A percentile compares a stretch with the other conserved stretches of the same genome.
phyloP scores from a whole-genome alignment of 176 grass and related monocot species.

The Musa itinerans region DNA sequence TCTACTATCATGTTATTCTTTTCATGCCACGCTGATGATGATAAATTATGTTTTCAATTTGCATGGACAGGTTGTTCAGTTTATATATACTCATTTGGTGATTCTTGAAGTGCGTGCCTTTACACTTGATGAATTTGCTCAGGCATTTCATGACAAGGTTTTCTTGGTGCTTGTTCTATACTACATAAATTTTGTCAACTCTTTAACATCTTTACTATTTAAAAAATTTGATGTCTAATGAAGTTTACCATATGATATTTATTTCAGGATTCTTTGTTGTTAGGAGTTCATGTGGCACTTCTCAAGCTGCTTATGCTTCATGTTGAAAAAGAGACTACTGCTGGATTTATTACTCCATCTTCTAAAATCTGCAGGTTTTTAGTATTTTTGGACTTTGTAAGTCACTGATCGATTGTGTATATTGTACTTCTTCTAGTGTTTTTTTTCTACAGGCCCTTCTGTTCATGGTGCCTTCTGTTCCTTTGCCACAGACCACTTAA shows the following conservation, averaged over 20 bases:
- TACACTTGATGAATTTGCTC: slow-evolving; percentile 83
- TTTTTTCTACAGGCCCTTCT: background rate
- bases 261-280: slow-evolving; percentile 71
- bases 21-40: background rate
- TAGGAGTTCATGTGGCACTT: slow-evolving; percentile 80
- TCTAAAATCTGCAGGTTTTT: slow-evolving; percentile 79
- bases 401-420: slow-evolving; percentile 20
- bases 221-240: background rate
- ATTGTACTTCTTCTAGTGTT: background rate
- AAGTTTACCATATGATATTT: background rate
- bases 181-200: slow-evolving; percentile 15
- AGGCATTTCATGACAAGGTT: slow-evolving; percentile 97
- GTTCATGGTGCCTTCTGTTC: background rate
- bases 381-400: slow-evolving; percentile 80
- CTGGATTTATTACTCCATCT: slow-evolving; percentile 47
- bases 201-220: background rate
- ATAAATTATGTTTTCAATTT: background rate
- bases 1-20: background rate
- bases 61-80: slow-evolving; percentile 49
- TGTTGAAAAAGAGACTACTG: slow-evolving; percentile 33
- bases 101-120: slow-evolving; percentile 56
- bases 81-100: slow-evolving; percentile 55
- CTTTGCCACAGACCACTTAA: background rate
- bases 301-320: slow-evolving; percentile 64
- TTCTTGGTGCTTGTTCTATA: slow-evolving; percentile 6